phyloP scores from a whole-genome alignment of 805 yeast species.

The Blastobotrys peoriensis region DNA sequence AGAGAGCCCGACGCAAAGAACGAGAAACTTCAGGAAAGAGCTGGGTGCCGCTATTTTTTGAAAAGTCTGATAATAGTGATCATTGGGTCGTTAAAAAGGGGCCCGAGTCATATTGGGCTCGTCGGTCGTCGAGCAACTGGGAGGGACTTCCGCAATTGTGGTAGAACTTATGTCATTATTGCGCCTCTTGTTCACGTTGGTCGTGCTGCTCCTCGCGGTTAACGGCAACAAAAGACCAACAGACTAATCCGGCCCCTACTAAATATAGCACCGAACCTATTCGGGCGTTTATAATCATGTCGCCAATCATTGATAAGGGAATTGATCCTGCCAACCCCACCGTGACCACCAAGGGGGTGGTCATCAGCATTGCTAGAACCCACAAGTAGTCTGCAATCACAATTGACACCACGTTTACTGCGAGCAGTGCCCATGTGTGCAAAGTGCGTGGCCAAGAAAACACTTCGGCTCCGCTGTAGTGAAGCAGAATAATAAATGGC shows the following conservation, averaged over 20 bases:
- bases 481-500: constrained; percentile 71
- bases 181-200: constrained; percentile 11
- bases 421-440: constrained; percentile 47
- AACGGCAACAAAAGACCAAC: constrained; percentile 75
- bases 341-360: constrained; percentile 92
- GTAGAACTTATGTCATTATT: constrained; percentile 1
- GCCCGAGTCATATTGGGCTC: constrained; percentile 62
- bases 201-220: constrained; percentile 74
- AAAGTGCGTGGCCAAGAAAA: constrained; percentile 62
- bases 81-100: constrained; percentile 58
- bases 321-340: constrained; percentile 91
- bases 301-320: constrained; percentile 92
- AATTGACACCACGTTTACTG: constrained; percentile 67
- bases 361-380: constrained; percentile 91
- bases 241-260: constrained; percentile 74
- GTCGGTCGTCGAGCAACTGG: constrained; percentile 46
- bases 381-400: constrained; percentile 88
- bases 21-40: constrained; percentile 40
- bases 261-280: constrained; percentile 56
- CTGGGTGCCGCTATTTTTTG: constrained; percentile 62
- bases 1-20: constrained; percentile 66
- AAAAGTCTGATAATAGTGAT: constrained; percentile 31
- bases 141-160: constrained; percentile 16
- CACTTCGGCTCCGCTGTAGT: constrained; percentile 57
- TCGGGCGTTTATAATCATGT: constrained; percentile 64